phyloP scores from a whole-genome alignment of 2,329 filamentous ascomycete species.

The Eutypella sp. region DNA sequence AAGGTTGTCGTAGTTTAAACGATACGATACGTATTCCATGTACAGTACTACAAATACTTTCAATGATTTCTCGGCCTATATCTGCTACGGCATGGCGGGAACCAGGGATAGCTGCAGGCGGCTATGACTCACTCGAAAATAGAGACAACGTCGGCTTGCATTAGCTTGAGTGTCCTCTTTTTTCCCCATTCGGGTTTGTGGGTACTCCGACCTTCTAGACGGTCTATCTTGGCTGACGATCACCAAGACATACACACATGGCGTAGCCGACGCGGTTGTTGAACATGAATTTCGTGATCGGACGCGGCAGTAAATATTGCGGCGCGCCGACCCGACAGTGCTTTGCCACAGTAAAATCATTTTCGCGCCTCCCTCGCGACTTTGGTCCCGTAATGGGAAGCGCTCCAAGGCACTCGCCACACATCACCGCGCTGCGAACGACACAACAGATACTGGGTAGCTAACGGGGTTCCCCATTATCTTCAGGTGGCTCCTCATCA shows the following conservation, averaged over 20 bases:
- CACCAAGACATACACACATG: background rate
- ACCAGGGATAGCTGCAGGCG: slow-evolving; percentile 9
- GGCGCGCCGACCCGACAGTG: slow-evolving; percentile 13
- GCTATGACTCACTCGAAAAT: slow-evolving; percentile 26
- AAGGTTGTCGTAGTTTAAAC: background rate
- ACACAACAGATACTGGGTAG: slow-evolving; percentile 1
- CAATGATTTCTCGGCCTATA: too few species aligned
- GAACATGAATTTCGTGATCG: slow-evolving; percentile 11
- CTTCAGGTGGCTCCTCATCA: too few species aligned
- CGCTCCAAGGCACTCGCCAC: too few species aligned
- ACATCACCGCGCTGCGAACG: too few species aligned
- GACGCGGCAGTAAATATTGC: slow-evolving; percentile 16
- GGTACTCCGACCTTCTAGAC: slow-evolving; percentile 2
- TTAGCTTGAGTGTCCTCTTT: slow-evolving; percentile 13
- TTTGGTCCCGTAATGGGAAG: too few species aligned
- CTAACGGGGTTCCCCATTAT: background rate
- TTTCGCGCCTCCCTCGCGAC: too few species aligned
- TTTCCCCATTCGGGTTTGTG: slow-evolving; percentile 7
- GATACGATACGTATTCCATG: background rate
- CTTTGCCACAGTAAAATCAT: slow-evolving; percentile 20
- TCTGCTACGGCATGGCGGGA: background rate
- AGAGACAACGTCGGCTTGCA: slow-evolving; percentile 21
- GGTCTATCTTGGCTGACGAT: slow-evolving; percentile 2
- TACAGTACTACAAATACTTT: background rate
- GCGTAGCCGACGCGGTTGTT: slow-evolving; percentile 15